A percentile compares a stretch with the other conserved stretches of the same genome.
These are phyloP conservation scores for Discostella stelligeroides DNA, from an alignment of 108 stramenopile genomes.

Conservation along the genomic window DNA sequence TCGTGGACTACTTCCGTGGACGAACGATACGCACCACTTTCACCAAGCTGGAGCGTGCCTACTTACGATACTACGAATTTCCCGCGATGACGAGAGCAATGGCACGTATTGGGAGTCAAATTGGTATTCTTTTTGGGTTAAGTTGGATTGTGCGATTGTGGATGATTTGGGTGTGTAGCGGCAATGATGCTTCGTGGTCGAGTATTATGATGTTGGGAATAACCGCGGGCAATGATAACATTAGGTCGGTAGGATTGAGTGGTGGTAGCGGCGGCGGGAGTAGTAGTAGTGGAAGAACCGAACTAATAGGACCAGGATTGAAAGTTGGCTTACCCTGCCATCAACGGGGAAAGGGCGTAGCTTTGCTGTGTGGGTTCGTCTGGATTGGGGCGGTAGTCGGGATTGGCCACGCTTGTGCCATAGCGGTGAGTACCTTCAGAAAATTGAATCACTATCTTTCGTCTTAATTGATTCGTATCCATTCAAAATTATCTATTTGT, in stretches of 20 bases:
- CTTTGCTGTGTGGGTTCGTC: conserved; percentile 62
- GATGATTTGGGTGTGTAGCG: conserved; percentile 34
- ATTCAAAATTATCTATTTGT: not conserved
- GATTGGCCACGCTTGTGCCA: conserved; percentile 55
- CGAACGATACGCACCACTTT: conserved; percentile 63
- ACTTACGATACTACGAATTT: conserved; percentile 64
- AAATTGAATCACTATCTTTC: not conserved
- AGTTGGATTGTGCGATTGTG: conserved; percentile 43
- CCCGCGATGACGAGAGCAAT: conserved; percentile 55
- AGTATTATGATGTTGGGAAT: conserved; percentile 14
- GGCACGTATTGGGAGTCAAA: conserved; percentile 45
- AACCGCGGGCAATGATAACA: conserved; percentile 12
- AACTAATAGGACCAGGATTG: conserved; percentile 15
- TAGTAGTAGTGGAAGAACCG: too few species aligned
- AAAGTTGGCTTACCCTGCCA: conserved; percentile 40
- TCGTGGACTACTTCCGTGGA: conserved; percentile 66
- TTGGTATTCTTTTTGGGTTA: conserved; percentile 47
- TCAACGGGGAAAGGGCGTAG: conserved; percentile 30
- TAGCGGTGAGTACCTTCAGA: conserved; percentile 24
- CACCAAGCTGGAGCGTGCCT: conserved; percentile 50
- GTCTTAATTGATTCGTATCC: too few species aligned
- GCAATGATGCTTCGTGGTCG: conserved; percentile 6
- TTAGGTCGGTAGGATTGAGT: conserved; percentile 12
- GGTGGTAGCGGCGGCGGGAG: not conserved
- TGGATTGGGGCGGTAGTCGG: conserved; percentile 67